Evolutionary conservation across 805 yeast species (phyloP), one percentile per base, ranked within the genome.

Genomic region (Kluyveromyces nonfermentans): DNA sequence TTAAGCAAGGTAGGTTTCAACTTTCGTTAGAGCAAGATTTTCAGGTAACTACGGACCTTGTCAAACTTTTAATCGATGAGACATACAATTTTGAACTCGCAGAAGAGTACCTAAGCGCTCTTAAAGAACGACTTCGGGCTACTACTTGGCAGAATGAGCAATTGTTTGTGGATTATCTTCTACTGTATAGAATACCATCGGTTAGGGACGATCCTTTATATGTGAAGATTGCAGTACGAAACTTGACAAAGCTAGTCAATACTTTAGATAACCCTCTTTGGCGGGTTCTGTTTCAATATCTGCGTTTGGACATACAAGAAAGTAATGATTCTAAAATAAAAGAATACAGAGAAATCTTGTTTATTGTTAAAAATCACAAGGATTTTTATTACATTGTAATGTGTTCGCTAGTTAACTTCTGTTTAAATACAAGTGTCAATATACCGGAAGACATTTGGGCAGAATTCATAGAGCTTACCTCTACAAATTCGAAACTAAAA

Each of bases 71-170:
- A 15, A 38, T 64, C 4, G 51, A 62, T 1, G 60, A 63, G 42
- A 65, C 69, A 3, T 41, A 51, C 10, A 53, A 56, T 37, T 39
- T 48, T 18, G 63, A 60, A 20, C 35, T 56, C 16, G 64, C 62
- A 2, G 64, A 60, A 46, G 48, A 44, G 18, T 56, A 56, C 39
- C 36, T 60, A 8, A 53, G 57, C 2, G 44, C 57, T 14, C 40
- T 55, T 30, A 48, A 51, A 31, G 62, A 57, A 38, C 43, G 60
- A 20, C 37, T 60, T 16, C 46, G 50, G n/a, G 51, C 49, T 33
- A 53, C 59, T 37, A 37, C 42, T 3, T 30, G 47, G 19, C 34
- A 52, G 14, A 45, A 46, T 12, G 53, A 53, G 15, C 45, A 52
- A 35, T 51, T 60, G 56, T 47, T 41, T 2, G 50, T 54, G 19